These are phyloP conservation scores for Lentinus brumalis DNA, from an alignment of 768 basidiomycete species.

Conservation along the genomic window DNA sequence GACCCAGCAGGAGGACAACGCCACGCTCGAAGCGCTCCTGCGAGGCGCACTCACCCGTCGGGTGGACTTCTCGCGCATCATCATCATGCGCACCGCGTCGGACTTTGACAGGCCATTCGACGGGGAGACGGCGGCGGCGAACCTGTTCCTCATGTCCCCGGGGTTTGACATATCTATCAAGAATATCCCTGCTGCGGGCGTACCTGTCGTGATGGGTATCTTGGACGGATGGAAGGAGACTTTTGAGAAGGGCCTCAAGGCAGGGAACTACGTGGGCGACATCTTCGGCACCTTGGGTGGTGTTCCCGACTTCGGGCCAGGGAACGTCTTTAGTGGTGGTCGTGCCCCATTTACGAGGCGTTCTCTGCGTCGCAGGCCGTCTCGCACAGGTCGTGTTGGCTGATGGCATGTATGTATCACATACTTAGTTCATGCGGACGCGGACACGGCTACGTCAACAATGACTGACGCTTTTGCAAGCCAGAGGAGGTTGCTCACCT, in stretches of 20 bases:
- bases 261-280: conserved; percentile 35
- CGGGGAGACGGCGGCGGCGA: conserved; percentile 26
- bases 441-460: no score
- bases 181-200: conserved; percentile 41
- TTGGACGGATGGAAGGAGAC: conserved; percentile 34
- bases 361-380: neutral
- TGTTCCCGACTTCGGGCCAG: conserved; percentile 15
- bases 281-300: conserved; percentile 30
- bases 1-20: conserved; percentile 45
- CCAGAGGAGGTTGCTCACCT: no score
- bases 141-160: conserved; percentile 33
- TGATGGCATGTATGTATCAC: no score
- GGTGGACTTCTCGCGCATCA: conserved; percentile 40
- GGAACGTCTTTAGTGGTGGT: conserved; percentile 6
- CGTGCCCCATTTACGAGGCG: neutral
- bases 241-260: conserved; percentile 36
- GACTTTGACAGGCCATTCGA: conserved; percentile 35
- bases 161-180: conserved; percentile 36
- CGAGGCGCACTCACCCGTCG: conserved; percentile 34
- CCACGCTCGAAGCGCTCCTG: conserved; percentile 39
- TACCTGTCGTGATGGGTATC: conserved; percentile 40
- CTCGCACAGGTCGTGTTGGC: no score
- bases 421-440: no score
- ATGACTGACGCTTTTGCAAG: no score
- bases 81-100: conserved; percentile 40